phyloP scores from a whole-genome alignment of 495 filamentous ascomycete genomes.

The Penicillium desertorum region DNA sequence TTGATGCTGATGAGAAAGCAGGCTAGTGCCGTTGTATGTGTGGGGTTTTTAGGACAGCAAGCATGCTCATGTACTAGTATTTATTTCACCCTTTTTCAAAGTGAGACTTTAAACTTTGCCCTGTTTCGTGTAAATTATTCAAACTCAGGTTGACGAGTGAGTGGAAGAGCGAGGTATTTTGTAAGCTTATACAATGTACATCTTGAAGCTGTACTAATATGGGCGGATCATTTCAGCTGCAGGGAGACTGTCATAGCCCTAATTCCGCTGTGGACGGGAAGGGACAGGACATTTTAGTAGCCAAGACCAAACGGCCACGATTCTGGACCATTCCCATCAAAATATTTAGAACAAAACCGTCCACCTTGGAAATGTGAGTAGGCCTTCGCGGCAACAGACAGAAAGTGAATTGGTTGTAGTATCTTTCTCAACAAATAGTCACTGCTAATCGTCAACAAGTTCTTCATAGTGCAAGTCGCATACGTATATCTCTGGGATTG shows the following conservation, averaged over 20 bases:
- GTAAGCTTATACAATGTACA: background rate
- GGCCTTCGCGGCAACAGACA: background rate
- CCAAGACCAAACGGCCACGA: background rate
- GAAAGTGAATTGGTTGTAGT: background rate
- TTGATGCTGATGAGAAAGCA: background rate
- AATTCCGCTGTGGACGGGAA: background rate
- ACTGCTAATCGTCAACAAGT: background rate
- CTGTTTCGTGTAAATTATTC: background rate
- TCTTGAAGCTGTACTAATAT: background rate
- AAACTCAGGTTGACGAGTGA: background rate
- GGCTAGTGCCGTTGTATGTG: background rate
- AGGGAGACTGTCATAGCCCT: background rate
- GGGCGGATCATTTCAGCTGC: background rate
- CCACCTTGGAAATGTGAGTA: background rate
- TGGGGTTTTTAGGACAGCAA: background rate
- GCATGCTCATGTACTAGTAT: background rate
- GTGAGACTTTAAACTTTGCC: background rate
- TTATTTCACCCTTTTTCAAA: background rate
- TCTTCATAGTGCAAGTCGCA: background rate
- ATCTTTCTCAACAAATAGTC: background rate
- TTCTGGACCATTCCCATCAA: background rate
- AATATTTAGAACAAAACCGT: background rate
- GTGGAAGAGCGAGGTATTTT: background rate
- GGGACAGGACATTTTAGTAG: background rate
- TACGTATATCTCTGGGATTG: background rate